Percentiles rank a stretch among this genome's conserved stretches.
Conservation (phyloP, 306 rosid species). For the Dalbergia cultrata region DNA sequence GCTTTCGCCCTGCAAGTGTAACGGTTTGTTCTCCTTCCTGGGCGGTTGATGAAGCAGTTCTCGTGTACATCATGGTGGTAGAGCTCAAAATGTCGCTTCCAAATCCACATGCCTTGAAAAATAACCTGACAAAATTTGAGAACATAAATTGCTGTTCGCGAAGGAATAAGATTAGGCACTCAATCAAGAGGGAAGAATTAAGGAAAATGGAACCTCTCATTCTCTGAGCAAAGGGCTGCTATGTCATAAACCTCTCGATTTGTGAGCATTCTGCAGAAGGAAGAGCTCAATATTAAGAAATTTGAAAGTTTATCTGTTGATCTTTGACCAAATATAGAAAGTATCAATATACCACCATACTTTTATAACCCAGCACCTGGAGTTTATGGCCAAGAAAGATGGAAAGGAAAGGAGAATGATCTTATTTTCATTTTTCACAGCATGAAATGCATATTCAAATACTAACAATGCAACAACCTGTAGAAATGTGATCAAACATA, state of each 20-base stretch:
- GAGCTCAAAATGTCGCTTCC: slow-evolving; percentile 76
- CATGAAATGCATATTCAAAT: slow-evolving; percentile 23
- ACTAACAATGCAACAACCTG: slow-evolving; percentile 19
- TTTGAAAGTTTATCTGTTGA: slow-evolving; percentile 17
- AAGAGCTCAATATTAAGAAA: slow-evolving; percentile 4
- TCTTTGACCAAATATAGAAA: slow-evolving; percentile 16
- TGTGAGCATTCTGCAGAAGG: slow-evolving; percentile 67
- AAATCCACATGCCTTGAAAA: slow-evolving; percentile 88
- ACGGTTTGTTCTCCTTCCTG: slow-evolving; percentile 52
- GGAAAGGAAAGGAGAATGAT: neutral
- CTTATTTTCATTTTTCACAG: slow-evolving; percentile 1
- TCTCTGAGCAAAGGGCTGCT: slow-evolving; percentile 74
- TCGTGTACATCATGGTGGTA: slow-evolving; percentile 77
- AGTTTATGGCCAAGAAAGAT: slow-evolving; percentile 18
- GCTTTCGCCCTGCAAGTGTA: slow-evolving; percentile 60
- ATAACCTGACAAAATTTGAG: slow-evolving; percentile 59
- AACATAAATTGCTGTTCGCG: slow-evolving; percentile 35
- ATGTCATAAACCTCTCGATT: slow-evolving; percentile 62
- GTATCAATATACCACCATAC: neutral
- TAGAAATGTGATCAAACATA: neutral
- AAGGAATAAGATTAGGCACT: slow-evolving; percentile 18
- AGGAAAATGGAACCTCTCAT: slow-evolving; percentile 68
- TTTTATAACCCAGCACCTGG: slow-evolving; percentile 10
- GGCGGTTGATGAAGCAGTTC: slow-evolving; percentile 50
- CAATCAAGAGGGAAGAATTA: slow-evolving; percentile 14